Evolutionary conservation across 2,329 filamentous ascomycete species (phyloP), one percentile per base, ranked within the genome.

Genomic region (Sporothrix variecibatus): DNA sequence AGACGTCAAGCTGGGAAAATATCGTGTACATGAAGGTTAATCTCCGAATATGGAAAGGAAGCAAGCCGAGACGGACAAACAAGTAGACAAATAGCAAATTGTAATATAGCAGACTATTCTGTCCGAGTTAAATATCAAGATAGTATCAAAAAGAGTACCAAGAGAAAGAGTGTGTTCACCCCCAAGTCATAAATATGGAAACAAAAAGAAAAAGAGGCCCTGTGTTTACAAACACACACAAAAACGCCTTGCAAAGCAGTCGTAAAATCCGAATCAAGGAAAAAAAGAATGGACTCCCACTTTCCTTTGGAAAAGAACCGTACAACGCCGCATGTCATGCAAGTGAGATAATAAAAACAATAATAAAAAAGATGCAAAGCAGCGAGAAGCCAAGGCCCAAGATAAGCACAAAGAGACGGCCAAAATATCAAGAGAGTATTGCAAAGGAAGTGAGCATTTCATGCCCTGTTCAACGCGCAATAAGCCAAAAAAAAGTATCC

Each of bases 261-360:
- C 70, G 28, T 51, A 28, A 64, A 64, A 64, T 51, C 43, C 9
- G 17, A 51, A 60, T 8, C n/a, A 60, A 20, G 9, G 23, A 11
- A 15, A 34, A 40, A 53, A 15, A 40, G 8, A 51, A 11, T 51
- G 26, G 28, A 26, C 17, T 53, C 67, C 43, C 28, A 68, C 38
- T 49, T 67, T 40, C 34, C 71, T 9, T 72, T 34, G 20, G 38
- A 28, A 56, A 56, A 56, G 34, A 65, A 23, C 28, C 71, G 9
- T 40, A 56, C 60, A 72, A 72, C 60, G 71, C 71, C 71, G 58
- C 31, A n/a, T 56, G 31, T 67, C 71, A 72, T 68, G 73, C 58
- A 67, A 67, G 43, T 40, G 31, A 40, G 46, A 40, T 46, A 65
- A 46, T 3, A 58, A 56, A 31, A 53, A 73, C 5, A 12, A 23